phyloP scores from a whole-genome alignment of 75 land plant species.

The Pinus tabuliformis region DNA sequence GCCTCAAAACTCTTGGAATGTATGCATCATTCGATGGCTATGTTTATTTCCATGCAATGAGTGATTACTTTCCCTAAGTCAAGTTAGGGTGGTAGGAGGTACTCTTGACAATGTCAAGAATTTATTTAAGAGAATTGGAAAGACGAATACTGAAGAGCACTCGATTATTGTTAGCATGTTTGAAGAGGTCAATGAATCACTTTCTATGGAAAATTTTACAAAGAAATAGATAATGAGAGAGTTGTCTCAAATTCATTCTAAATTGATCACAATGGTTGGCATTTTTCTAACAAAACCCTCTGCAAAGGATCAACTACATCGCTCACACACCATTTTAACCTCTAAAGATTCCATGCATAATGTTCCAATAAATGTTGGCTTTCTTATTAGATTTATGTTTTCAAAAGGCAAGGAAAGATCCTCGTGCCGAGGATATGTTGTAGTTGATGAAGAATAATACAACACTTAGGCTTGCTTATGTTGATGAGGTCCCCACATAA shows the following conservation, averaged over 20 bases:
- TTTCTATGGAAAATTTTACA: constrained; percentile 43
- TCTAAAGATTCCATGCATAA: too few relatives aligned
- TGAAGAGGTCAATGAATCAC: constrained; percentile 41
- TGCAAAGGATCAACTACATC: constrained; percentile 27
- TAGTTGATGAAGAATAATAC: too few relatives aligned
- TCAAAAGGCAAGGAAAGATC: too few relatives aligned
- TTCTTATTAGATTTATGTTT: too few relatives aligned
- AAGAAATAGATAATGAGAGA: constrained; percentile 43
- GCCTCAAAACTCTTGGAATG: constrained; percentile 71
- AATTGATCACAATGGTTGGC: constrained; percentile 38
- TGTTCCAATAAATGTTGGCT: too few relatives aligned
- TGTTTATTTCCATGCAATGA: constrained; percentile 78
- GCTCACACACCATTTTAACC: too few relatives aligned
- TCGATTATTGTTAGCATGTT: constrained; percentile 44
- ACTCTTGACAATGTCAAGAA: constrained; percentile 69
- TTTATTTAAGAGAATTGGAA: constrained; percentile 55
- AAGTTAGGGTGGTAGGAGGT: constrained; percentile 51
- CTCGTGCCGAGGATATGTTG: too few relatives aligned
- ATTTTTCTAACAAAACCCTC: constrained; percentile 31
- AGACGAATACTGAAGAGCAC: constrained; percentile 45
- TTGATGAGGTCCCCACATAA: too few relatives aligned
- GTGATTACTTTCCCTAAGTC: constrained; percentile 69
- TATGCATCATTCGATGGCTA: constrained; percentile 85
- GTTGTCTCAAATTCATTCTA: constrained; percentile 47
- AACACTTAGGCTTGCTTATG: too few relatives aligned